A percentile compares a stretch with the other conserved stretches of the same genome.
Conservation (phyloP, 768 basidiomycete genomes). For the Pilatotrama ljubarskyi region DNA sequence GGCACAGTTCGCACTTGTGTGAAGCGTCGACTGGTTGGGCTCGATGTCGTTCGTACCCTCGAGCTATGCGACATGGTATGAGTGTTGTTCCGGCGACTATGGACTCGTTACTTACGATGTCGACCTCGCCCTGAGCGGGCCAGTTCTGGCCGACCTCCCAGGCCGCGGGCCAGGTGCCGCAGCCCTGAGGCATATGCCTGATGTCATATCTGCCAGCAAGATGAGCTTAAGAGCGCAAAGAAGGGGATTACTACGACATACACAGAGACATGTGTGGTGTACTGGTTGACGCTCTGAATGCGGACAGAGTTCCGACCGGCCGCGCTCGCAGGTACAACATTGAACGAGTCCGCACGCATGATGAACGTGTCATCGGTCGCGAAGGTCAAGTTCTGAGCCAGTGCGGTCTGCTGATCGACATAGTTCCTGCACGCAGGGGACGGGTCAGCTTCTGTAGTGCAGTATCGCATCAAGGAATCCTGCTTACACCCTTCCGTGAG, state of each 20-base stretch:
- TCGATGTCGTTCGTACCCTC: slow-evolving; percentile 60
- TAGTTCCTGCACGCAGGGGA: slow-evolving; percentile 39
- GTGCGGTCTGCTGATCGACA: slow-evolving; percentile 49
- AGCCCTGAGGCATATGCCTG: slow-evolving; percentile 60
- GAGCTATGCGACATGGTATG: slow-evolving; percentile 22
- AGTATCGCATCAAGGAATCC: background rate
- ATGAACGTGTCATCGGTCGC: slow-evolving; percentile 53
- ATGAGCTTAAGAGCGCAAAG: slow-evolving; percentile 5
- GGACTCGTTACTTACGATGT: slow-evolving; percentile 35
- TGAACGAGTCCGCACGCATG: slow-evolving; percentile 56
- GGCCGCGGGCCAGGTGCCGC: slow-evolving; percentile 53
- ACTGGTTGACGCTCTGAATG: slow-evolving; percentile 51
- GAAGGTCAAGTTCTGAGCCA: slow-evolving; percentile 56
- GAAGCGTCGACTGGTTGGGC: slow-evolving; percentile 55
- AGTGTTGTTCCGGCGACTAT: background rate
- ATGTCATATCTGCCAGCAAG: slow-evolving; percentile 39
- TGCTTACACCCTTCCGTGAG: slow-evolving; percentile 66
- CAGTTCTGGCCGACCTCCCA: slow-evolving; percentile 55
- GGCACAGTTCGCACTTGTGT: slow-evolving; percentile 57
- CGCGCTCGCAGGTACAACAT: slow-evolving; percentile 43
- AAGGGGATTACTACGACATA: slow-evolving; percentile 28
- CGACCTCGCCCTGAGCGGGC: slow-evolving; percentile 45
- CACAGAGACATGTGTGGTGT: slow-evolving; percentile 44
- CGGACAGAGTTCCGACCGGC: slow-evolving; percentile 63
- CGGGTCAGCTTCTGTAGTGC: background rate